Evolutionary conservation across 2,329 filamentous ascomycete genomes (phyloP), one percentile per base, ranked within the genome.

Genomic region (Mariannaea elegans): DNA sequence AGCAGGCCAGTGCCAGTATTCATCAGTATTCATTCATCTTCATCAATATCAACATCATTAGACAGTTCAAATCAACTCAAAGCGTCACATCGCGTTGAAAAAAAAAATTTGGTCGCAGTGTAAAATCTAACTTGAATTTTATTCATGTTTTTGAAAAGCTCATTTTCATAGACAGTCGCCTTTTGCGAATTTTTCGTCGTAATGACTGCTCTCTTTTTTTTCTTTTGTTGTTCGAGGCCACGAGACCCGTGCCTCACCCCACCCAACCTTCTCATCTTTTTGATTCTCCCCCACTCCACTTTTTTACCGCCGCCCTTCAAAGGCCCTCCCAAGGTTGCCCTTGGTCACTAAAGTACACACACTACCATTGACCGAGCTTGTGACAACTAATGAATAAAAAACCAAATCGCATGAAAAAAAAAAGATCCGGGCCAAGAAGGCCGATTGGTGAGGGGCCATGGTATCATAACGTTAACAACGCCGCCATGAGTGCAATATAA

Each of bases 321-420:
- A n/a, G n/a, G n/a, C n/a, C n/a, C n/a, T n/a, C n/a, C n/a, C n/a
- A n/a, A 70, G 66, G 68, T 71, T 64, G 67, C 71, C 71, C 71
- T 56, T 50, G 41, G 41, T 59, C 62, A 53, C 61, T 68, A 72
- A 63, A 72, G 62, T 73, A 72, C 71, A 72, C 71, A 73, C 67
- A 67, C 63, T 63, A 66, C 62, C 65, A 64, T 61, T 62, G 59
- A 59, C 44, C 61, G 56, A 70, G 65, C 62, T 61, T 53, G 60
- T 56, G 39, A 56, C 49, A 53, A 56, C 19, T 55, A 41, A 64
- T 62, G 49, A 66, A 61, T 60, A 60, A 65, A 66, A 55, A 62
- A 44, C 34, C 39, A 55, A 64, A 54, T 51, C 36, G 44, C 49
- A 47, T 44, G 16, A 44, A 29, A 60, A 54, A 47, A 59, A 31